A percentile compares a stretch with the other conserved stretches of the same genome.
These are phyloP conservation scores for Lathyrus sativus DNA, from an alignment of 306 rosid species.

Conservation along the genomic window DNA sequence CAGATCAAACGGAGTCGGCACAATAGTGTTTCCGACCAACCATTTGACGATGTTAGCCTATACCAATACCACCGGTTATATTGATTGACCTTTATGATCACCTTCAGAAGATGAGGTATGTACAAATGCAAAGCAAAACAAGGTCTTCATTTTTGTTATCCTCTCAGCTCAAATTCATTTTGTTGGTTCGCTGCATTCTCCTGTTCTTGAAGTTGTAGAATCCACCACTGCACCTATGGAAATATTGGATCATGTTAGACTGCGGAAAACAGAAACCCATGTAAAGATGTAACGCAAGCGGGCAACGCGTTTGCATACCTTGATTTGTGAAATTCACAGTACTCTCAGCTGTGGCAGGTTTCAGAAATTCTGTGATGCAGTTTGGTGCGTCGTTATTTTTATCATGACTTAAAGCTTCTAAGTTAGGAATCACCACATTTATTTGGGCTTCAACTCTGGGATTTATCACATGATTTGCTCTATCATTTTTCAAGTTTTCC, in stretches of 20 bases:
- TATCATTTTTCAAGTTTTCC: constrained; percentile 42
- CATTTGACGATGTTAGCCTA: constrained; percentile 46
- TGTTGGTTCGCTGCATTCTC: constrained; percentile 45
- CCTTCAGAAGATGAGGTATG: constrained; percentile 53
- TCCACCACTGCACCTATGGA: constrained; percentile 44
- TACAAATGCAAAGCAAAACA: constrained; percentile 56
- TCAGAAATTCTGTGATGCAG: constrained; percentile 41
- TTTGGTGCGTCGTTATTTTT: constrained; percentile 39
- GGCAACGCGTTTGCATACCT: constrained; percentile 49
- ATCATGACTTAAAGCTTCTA: constrained; percentile 45
- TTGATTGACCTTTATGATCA: constrained; percentile 42
- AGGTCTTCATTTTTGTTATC: constrained; percentile 36
- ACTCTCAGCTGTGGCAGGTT: constrained; percentile 46
- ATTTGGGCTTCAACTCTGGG: constrained; percentile 34
- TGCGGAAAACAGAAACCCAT: constrained; percentile 9
- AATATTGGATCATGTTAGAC: constrained; percentile 2
- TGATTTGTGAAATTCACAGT: constrained; percentile 47
- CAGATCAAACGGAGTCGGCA: constrained; percentile 34
- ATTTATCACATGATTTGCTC: constrained; percentile 39
- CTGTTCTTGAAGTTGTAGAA: constrained; percentile 47
- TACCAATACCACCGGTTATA: constrained; percentile 60
- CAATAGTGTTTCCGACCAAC: constrained; percentile 46
- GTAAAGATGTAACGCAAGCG: constrained; percentile 1
- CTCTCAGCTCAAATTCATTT: constrained; percentile 39
- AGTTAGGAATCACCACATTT: constrained; percentile 39